Evolutionary conservation across 768 basidiomycete species (phyloP), one percentile per base, ranked within the genome.

Genomic region (Amanita inopinata): DNA sequence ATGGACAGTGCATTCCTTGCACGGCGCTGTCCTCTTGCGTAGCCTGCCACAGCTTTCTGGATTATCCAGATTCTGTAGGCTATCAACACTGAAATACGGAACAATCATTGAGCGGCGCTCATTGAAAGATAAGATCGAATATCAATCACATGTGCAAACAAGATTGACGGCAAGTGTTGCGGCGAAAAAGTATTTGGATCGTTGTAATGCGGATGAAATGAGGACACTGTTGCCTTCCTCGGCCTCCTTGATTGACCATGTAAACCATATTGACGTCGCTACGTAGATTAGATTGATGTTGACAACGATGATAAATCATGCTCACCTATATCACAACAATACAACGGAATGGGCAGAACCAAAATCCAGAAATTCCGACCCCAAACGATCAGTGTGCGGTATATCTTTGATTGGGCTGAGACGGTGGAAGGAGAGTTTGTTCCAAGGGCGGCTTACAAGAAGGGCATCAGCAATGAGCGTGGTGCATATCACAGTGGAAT

Each of bases 141-240:
- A n/a, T 14, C 12, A 28, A 31, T 19, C 10, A 43, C 41, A 33
- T 15, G 33, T 43, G 15, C 41, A 34, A 25, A 43, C 23, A 22
- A 43, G 41, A 33, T 43, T 43, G 25, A 43, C 33, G 8, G 32
- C 41, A 7, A 43, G 32, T 4, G 41, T 43, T n/a, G 41, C 33
- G 5, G 33, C 33, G 15, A 43, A 43, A 20, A 43, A 43, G 15
- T 43, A 43, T 19, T 25, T 34, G 12, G 41, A 43, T 18, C 20
- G 12, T 7, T 18, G 10, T 7, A 43, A 35, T 11, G 41, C 18
- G 22, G 14, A 15, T n/a, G 32, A 15, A 24, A 17, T 9, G 11
- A 43, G 41, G 10, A 43, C 41, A 18, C 41, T 43, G 19, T 43
- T 17, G 15, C 41, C 41, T n/a, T 3, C 8, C 17, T 9, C 11